These are phyloP conservation scores for Mortierella sp. DNA, from an alignment of 371 early-diverging fungal species.

Conservation along the genomic window DNA sequence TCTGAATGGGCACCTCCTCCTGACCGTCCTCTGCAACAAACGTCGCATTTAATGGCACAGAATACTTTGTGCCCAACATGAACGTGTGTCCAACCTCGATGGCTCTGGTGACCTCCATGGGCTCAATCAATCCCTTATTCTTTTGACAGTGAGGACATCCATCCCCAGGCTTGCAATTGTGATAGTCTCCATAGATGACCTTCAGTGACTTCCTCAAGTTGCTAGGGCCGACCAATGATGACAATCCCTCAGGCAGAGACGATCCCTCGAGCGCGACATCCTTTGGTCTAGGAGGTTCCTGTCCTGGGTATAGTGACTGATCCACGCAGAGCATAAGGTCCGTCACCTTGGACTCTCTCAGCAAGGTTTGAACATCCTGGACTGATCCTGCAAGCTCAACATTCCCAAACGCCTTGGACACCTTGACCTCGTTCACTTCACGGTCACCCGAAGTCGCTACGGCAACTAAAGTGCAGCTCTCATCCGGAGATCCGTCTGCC, in stretches of 20 bases:
- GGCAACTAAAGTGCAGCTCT: conserved; percentile 28
- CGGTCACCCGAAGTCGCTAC: conserved; percentile 47
- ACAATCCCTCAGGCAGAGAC: conserved; percentile 26
- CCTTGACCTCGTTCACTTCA: conserved; percentile 46
- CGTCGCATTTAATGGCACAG: conserved; percentile 73
- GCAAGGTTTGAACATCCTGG: conserved; percentile 30
- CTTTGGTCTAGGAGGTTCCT: conserved; percentile 18
- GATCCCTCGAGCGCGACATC: conserved; percentile 14
- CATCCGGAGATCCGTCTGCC: conserved; percentile 1
- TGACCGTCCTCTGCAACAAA: conserved; percentile 57
- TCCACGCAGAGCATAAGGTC: conserved; percentile 42
- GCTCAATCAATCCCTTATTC: conserved; percentile 21
- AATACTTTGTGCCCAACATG: conserved; percentile 91
- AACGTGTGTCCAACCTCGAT: conserved; percentile 95
- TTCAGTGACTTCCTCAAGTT: not conserved
- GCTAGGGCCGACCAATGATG: conserved; percentile 17
- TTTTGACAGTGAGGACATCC: conserved; percentile 70
- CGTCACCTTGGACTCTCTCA: conserved; percentile 34
- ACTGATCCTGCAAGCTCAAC: conserved; percentile 30
- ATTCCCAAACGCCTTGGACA: conserved; percentile 45
- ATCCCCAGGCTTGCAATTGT: conserved; percentile 74
- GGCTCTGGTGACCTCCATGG: conserved; percentile 69
- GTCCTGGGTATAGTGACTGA: conserved; percentile 49
- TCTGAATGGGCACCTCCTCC: conserved; percentile 70
- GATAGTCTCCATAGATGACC: conserved; percentile 65